phyloP scores from a whole-genome alignment of 371 early-diverging fungal genomes.

The Hamiltosporidium magnivora region DNA sequence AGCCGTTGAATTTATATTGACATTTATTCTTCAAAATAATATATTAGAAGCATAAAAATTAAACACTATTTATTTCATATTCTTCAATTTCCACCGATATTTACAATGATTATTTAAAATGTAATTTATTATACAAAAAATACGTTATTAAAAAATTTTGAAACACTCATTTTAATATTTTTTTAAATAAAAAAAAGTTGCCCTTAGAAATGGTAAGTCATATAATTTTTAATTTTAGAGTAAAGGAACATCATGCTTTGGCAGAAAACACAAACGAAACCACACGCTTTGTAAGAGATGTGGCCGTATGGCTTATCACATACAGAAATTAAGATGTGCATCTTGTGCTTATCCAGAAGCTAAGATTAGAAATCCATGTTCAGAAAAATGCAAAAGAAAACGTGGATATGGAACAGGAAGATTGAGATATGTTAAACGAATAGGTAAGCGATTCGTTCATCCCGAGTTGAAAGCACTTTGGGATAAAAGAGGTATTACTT shows the following conservation, averaged over 20 bases:
- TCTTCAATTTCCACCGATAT: no score
- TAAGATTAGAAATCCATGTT: constrained; percentile 78
- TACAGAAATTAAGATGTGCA: constrained; percentile 95
- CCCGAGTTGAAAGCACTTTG: not conserved
- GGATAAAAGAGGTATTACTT: not conserved
- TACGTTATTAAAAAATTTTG: no score
- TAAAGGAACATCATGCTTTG: constrained; percentile 89
- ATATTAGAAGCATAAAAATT: no score
- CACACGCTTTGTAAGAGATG: constrained; percentile 94
- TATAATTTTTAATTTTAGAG: no score
- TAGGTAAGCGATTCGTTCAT: not conserved
- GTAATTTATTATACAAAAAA: no score
- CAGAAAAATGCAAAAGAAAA: constrained; percentile 84
- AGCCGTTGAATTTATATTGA: no score
- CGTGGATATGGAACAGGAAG: constrained; percentile 95
- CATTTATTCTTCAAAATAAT: no score
- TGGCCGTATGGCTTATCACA: constrained; percentile 91
- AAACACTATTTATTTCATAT: no score
- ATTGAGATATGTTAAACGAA: constrained; percentile 71
- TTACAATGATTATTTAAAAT: no score
- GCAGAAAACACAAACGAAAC: constrained; percentile 96
- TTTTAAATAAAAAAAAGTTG: not conserved
- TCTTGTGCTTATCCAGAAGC: constrained; percentile 94
- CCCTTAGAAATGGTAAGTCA: constrained; percentile 63
- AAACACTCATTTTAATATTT: no score